A percentile compares a stretch with the other conserved stretches of the same genome.
These are phyloP conservation scores for Aspergillus sp. DNA, from an alignment of 2,329 filamentous ascomycete genomes.

Conservation along the genomic window DNA sequence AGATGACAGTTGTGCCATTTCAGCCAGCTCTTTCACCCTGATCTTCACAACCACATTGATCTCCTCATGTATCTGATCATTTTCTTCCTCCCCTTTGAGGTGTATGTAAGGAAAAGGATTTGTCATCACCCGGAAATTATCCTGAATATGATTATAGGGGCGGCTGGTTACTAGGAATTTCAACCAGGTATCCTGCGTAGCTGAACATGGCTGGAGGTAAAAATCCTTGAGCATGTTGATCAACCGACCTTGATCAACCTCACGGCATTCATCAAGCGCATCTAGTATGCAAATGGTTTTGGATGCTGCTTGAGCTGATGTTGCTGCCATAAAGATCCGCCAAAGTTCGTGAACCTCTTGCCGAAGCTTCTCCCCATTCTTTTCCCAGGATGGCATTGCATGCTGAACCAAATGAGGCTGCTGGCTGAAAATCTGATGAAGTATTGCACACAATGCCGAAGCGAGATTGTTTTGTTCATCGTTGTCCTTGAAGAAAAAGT, in stretches of 20 bases:
- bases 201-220: not conserved
- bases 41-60: conserved; percentile 9
- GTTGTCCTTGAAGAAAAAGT: conserved; percentile 37
- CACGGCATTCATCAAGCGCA: conserved; percentile 12
- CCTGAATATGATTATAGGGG: conserved; percentile 10
- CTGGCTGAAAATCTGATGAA: conserved; percentile 32
- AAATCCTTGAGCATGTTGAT: conserved; percentile 8
- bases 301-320: not conserved
- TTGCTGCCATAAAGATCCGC: conserved; percentile 7
- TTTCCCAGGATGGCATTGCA: conserved; percentile 10
- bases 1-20: not conserved
- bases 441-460: conserved; percentile 27
- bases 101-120: conserved; percentile 5
- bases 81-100: conserved; percentile 9
- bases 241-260: conserved; percentile 1
- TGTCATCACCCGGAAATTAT: conserved; percentile 2
- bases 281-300: conserved; percentile 12
- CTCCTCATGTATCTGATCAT: conserved; percentile 8
- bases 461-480: conserved; percentile 23
- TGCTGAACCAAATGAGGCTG: conserved; percentile 19
- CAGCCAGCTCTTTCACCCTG: conserved; percentile 7
- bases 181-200: not conserved
- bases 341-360: conserved; percentile 10
- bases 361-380: conserved; percentile 12
- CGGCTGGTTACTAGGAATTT: conserved; percentile 16